Evolutionary conservation across 2,329 filamentous ascomycete species (phyloP).

Genomic region (Colletotrichum navitas): DNA sequence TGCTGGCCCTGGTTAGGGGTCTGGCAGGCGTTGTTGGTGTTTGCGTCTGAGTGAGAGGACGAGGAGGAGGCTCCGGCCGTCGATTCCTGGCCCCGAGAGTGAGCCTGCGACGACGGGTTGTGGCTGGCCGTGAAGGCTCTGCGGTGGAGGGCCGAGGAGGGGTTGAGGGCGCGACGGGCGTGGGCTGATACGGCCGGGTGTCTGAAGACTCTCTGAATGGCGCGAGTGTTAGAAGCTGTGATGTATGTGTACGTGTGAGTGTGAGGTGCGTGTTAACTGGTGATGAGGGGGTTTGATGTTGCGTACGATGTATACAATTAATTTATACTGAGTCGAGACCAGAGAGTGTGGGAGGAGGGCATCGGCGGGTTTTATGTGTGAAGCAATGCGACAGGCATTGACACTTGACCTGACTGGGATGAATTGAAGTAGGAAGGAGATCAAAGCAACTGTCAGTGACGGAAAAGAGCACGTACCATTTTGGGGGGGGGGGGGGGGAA

Average conservation of each 20-base stretch:
- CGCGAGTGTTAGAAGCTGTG: not conserved
- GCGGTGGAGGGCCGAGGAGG: constrained; percentile 12
- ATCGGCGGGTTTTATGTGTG: constrained; percentile 17
- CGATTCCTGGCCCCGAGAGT: constrained; percentile 25
- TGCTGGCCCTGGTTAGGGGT: constrained; percentile 28
- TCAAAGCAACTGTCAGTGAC: too few relatives aligned
- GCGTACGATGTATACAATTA: too few relatives aligned
- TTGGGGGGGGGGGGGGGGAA: not conserved
- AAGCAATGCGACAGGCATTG: constrained; percentile 5
- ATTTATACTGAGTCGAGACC: not conserved
- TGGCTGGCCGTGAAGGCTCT: constrained; percentile 35
- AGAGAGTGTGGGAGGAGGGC: not conserved
- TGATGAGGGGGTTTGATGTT: not conserved
- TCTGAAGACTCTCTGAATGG: constrained; percentile 15
- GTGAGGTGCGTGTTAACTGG: not conserved
- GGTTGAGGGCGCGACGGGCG: constrained; percentile 7
- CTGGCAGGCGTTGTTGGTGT: constrained; percentile 20
- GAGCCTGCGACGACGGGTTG: constrained; percentile 30
- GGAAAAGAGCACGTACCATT: constrained; percentile 33
- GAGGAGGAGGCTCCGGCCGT: not conserved
- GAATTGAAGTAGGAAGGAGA: constrained; percentile 1
- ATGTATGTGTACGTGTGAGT: not conserved
- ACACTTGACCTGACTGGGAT: constrained; percentile 9
- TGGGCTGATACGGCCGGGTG: constrained; percentile 25
- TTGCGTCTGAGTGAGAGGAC: constrained; percentile 15